These are phyloP conservation scores for Cyberlindnera meyerae DNA, from an alignment of 805 yeast genomes.

Conservation along the genomic window DNA sequence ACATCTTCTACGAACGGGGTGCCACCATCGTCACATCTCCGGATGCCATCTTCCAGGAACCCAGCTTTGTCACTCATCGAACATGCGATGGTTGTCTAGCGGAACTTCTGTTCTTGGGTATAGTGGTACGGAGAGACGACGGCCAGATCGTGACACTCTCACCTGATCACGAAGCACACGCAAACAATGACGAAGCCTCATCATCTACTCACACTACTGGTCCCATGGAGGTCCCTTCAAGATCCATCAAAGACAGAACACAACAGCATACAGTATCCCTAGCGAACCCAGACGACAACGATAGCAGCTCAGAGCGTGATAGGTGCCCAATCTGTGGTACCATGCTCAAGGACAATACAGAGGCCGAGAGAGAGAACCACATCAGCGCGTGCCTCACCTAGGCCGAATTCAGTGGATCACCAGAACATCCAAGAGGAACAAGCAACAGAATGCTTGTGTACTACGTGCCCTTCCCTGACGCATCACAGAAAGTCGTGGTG, in stretches of 20 bases:
- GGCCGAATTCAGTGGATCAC: conserved; percentile 61
- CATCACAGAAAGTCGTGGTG: conserved; percentile 15
- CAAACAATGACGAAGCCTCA: background rate
- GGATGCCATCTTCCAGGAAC: conserved; percentile 40
- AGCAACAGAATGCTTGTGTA: conserved; percentile 85
- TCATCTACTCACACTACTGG: background rate
- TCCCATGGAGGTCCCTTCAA: conserved; percentile 14
- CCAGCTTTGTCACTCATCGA: conserved; percentile 53
- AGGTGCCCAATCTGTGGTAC: conserved; percentile 40
- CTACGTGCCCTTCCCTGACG: conserved; percentile 29
- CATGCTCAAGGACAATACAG: conserved; percentile 15
- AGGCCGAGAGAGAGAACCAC: conserved; percentile 50
- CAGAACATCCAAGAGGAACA: conserved; percentile 44
- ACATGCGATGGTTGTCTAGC: conserved; percentile 73
- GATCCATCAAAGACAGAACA: conserved; percentile 6
- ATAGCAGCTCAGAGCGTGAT: conserved; percentile 28
- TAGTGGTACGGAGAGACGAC: conserved; percentile 2
- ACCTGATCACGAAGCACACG: background rate
- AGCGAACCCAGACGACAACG: conserved; percentile 13
- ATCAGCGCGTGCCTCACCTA: conserved; percentile 60
- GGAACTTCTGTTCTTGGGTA: conserved; percentile 37
- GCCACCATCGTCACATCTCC: conserved; percentile 56
- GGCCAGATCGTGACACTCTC: conserved; percentile 6
- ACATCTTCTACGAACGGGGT: conserved; percentile 51
- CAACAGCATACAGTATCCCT: conserved; percentile 7